These are phyloP conservation scores for Lactarius deliciosus DNA, from an alignment of 768 basidiomycete genomes.

Conservation along the genomic window DNA sequence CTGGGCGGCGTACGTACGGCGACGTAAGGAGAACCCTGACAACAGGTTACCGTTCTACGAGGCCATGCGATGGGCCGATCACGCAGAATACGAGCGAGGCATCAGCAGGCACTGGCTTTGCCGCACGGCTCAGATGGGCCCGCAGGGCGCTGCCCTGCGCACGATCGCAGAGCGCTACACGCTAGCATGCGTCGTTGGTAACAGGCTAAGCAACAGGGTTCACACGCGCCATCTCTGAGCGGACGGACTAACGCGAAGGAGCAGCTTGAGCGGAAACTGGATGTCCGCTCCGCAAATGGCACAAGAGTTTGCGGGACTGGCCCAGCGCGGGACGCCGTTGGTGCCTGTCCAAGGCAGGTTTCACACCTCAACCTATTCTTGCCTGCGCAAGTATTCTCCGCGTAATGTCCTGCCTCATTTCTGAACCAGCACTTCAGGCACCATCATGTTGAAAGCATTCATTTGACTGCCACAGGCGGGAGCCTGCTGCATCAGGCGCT, in stretches of 20 bases:
- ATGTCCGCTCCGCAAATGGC: constrained; percentile 70
- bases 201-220: constrained; percentile 49
- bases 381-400: constrained; percentile 51
- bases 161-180: constrained; percentile 61
- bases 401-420: background rate
- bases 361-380: constrained; percentile 56
- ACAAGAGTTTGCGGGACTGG: constrained; percentile 61
- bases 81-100: constrained; percentile 67
- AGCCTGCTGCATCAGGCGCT: constrained; percentile 57
- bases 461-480: constrained; percentile 50
- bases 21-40: constrained; percentile 26
- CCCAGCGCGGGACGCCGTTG: constrained; percentile 12
- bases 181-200: constrained; percentile 68
- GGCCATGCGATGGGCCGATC: constrained; percentile 61
- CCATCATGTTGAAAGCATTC: constrained; percentile 74
- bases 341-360: constrained; percentile 29
- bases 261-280: constrained; percentile 67
- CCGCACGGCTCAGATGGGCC: constrained; percentile 45
- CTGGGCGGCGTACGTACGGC: constrained; percentile 61
- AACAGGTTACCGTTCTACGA: constrained; percentile 37
- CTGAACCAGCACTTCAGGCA: constrained; percentile 44
- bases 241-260: background rate
- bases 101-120: constrained; percentile 67
- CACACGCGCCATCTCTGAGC: background rate
- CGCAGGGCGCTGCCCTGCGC: constrained; percentile 43